A percentile compares a stretch with the other conserved stretches of the same genome.
Evolutionary conservation across 78 protist species (phyloP).

Genomic region (Dictyostelium brefeldianum): DNA sequence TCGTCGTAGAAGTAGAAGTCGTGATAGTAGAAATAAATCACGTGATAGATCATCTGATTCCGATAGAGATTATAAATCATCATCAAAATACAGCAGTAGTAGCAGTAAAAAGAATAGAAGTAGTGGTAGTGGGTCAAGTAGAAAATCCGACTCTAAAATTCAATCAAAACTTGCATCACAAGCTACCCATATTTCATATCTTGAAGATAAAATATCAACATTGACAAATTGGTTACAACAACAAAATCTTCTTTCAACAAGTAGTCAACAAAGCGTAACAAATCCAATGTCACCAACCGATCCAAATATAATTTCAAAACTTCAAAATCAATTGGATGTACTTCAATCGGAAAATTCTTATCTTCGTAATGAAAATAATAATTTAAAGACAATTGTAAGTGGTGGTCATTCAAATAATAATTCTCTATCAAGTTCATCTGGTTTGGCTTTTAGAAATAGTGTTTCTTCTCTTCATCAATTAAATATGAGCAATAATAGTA

Average conservation of each 20-base stretch:
- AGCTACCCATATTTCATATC: constrained; percentile 48
- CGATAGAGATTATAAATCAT: constrained; percentile 20
- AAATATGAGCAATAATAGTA: constrained; percentile 10
- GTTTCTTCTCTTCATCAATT: neutral
- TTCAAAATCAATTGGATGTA: constrained; percentile 50
- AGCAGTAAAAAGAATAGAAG: constrained; percentile 7
- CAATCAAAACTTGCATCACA: constrained; percentile 55
- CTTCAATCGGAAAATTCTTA: constrained; percentile 58
- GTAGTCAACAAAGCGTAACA: neutral
- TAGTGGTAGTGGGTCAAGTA: neutral
- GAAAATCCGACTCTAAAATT: constrained; percentile 27
- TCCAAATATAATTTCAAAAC: constrained; percentile 17
- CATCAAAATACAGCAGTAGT: constrained; percentile 16
- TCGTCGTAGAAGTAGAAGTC: constrained; percentile 26
- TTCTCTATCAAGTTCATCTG: constrained; percentile 28
- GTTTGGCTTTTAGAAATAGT: constrained; percentile 39
- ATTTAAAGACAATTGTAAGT: constrained; percentile 37
- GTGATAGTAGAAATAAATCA: constrained; percentile 20
- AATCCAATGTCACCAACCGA: constrained; percentile 11
- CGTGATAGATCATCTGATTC: neutral
- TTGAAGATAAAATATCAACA: constrained; percentile 63
- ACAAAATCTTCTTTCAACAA: constrained; percentile 9
- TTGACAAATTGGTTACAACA: constrained; percentile 46
- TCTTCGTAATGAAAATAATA: constrained; percentile 50
- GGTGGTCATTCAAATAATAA: neutral